Base-by-base conservation (phyloP, 208 protist species). In the Acanthamoeba sp. region DNA sequence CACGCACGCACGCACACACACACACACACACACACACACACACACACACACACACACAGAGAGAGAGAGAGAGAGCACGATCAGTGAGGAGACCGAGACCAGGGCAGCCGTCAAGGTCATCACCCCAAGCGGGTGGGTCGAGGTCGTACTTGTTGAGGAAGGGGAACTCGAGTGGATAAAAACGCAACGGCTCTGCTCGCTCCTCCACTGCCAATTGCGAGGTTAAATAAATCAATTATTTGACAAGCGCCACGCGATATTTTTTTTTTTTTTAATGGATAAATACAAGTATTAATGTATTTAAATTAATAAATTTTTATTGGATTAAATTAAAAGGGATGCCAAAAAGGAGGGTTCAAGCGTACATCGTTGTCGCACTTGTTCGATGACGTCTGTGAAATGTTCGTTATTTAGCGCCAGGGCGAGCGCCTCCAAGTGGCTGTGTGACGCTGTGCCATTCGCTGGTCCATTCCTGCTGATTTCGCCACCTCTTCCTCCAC, bases 111-210 rank as follows among this genome's bases (percentile, higher is more conserved):
- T n/a, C n/a, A n/a, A n/a, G n/a, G n/a, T n/a, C n/a, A n/a, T n/a
- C n/a, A n/a, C n/a, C n/a, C n/a, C n/a, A n/a, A 50, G 45, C 45
- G 45, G 12, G 45, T 12, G 45, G 16, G 69, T 45, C 20, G 69
- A 10, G 27, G 27, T 78, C 59, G 12, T 55, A 85, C 76, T 85
- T 85, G 76, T 85, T 85, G 76, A 85, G 76, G 76, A 38, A 85
- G 36, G 45, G 36, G 9, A 85, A 85, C 36, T 85, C 76, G 18
- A 85, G 76, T 29, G 76, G 76, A 32, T 85, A 55, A 29, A 85
- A 85, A 10, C 50, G 40, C 0, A 55, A 18, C 14, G 38, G 76
- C 10, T 55, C 76, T 38, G 45, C 22, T 85, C 50, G 34, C 36
- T 85, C 76, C 59, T 69, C 59, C 1, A 69, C 59, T 69, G 59